Evolutionary conservation across 192 early-diverging fungal species (phyloP).

Genomic region (Coemansia sp.): DNA sequence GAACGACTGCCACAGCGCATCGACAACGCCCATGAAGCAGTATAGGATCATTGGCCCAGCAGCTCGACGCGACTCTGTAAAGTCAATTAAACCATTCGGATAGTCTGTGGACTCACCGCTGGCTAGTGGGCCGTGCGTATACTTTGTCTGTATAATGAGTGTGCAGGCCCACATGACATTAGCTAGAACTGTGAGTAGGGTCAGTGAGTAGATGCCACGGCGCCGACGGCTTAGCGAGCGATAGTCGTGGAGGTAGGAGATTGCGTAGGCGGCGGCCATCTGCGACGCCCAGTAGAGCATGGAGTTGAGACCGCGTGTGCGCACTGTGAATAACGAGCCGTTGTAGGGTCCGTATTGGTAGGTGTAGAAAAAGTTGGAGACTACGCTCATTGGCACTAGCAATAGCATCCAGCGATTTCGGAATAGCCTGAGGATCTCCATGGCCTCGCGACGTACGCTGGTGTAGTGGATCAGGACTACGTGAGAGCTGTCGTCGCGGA

Average conservation of each 20-base stretch:
- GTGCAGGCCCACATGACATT: constrained; percentile 53
- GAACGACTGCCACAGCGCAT: constrained; percentile 74
- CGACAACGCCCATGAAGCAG: constrained; percentile 69
- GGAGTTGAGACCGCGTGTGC: constrained; percentile 72
- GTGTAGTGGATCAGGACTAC: constrained; percentile 60
- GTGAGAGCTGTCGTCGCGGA: constrained; percentile 61
- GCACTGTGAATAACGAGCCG: constrained; percentile 64
- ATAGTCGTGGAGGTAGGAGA: constrained; percentile 54
- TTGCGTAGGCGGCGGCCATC: constrained; percentile 63
- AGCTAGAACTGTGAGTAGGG: constrained; percentile 7
- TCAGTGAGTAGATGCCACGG: constrained; percentile 18
- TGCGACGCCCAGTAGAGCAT: constrained; percentile 77
- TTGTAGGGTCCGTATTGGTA: constrained; percentile 70
- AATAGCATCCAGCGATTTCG: constrained; percentile 64
- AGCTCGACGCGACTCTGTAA: constrained; percentile 49
- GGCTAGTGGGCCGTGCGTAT: constrained; percentile 18
- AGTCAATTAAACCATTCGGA: constrained; percentile 49
- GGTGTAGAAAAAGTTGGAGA: constrained; percentile 78
- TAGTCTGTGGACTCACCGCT: constrained; percentile 13
- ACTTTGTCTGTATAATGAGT: constrained; percentile 60
- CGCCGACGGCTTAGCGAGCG: constrained; percentile 15
- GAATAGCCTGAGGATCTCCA: constrained; percentile 60
- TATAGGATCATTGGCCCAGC: constrained; percentile 65
- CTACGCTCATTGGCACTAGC: constrained; percentile 67
- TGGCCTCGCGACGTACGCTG: constrained; percentile 58